These are phyloP conservation scores for Plasmodium yoelii DNA, from an alignment of 169 alveolate genomes.

Conservation along the genomic window DNA sequence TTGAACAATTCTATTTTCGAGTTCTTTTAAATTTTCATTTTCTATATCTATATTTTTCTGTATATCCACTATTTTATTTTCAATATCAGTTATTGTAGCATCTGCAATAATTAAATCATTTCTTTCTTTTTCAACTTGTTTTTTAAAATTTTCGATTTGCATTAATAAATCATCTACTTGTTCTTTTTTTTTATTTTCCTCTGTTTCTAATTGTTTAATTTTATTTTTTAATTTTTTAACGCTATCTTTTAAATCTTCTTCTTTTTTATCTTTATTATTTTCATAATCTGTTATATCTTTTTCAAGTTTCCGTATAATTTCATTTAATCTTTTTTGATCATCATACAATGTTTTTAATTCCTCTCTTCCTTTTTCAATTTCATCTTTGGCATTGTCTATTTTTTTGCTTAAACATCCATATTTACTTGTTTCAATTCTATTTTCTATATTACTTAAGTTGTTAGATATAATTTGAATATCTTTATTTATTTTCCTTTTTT, in stretches of 20 bases:
- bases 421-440: conserved; percentile 76
- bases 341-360: conserved; percentile 71
- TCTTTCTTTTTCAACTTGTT: conserved; percentile 61
- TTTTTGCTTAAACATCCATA: conserved; percentile 63
- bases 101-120: conserved; percentile 49
- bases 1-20: conserved; percentile 60
- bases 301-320: conserved; percentile 77
- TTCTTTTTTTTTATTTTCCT: conserved; percentile 77
- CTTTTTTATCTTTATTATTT: conserved; percentile 78
- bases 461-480: conserved; percentile 70
- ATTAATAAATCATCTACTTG: conserved; percentile 78
- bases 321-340: conserved; percentile 80
- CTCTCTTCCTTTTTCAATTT: conserved; percentile 72
- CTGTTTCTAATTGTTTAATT: conserved; percentile 77
- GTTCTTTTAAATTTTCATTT: conserved; percentile 73
- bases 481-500: conserved; percentile 68
- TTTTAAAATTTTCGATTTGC: conserved; percentile 72
- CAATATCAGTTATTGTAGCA: conserved; percentile 67
- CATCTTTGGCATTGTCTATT: conserved; percentile 53
- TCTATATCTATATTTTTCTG: conserved; percentile 56
- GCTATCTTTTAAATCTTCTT: conserved; percentile 76
- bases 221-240: conserved; percentile 76
- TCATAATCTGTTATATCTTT: conserved; percentile 81
- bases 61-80: conserved; percentile 39
- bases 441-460: conserved; percentile 76